These are phyloP conservation scores for Blastocystis sp. DNA, from an alignment of 352 stramenopile species.

Conservation along the genomic window DNA sequence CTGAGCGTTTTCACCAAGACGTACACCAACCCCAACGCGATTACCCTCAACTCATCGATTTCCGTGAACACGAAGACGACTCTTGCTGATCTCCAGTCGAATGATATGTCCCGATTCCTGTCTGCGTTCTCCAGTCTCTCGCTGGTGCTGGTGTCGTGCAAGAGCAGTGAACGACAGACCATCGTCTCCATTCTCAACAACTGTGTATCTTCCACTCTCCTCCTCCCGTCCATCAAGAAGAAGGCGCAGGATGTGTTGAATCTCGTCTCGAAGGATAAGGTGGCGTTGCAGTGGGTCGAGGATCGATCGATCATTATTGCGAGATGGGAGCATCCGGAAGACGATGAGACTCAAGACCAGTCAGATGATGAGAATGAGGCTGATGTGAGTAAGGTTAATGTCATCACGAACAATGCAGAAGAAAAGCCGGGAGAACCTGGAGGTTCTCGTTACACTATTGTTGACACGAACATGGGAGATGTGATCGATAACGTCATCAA, in stretches of 20 bases:
- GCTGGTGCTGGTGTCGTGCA: not conserved
- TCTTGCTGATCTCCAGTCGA: not conserved
- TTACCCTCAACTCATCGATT: not conserved
- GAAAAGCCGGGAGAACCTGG: too few species aligned
- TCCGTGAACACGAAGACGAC: not conserved
- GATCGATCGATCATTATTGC: not conserved
- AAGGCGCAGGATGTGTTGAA: not conserved
- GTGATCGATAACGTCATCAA: not conserved
- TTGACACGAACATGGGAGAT: not conserved
- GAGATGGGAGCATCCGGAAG: not conserved
- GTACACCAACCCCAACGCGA: not conserved
- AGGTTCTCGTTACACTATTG: not conserved
- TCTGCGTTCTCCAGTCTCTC: not conserved
- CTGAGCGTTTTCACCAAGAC: not conserved
- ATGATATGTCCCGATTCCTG: not conserved
- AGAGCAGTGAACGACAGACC: not conserved
- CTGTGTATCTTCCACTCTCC: not conserved
- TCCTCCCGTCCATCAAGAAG: not conserved
- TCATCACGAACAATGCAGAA: too few species aligned
- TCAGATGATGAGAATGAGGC: not conserved
- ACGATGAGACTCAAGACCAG: not conserved
- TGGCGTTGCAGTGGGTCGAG: not conserved
- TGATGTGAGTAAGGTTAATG: not conserved
- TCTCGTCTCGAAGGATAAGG: not conserved
- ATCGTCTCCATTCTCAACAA: not conserved